These are phyloP conservation scores for Hypomyces perniciosus DNA, from an alignment of 2,329 filamentous ascomycete genomes.

Conservation along the genomic window DNA sequence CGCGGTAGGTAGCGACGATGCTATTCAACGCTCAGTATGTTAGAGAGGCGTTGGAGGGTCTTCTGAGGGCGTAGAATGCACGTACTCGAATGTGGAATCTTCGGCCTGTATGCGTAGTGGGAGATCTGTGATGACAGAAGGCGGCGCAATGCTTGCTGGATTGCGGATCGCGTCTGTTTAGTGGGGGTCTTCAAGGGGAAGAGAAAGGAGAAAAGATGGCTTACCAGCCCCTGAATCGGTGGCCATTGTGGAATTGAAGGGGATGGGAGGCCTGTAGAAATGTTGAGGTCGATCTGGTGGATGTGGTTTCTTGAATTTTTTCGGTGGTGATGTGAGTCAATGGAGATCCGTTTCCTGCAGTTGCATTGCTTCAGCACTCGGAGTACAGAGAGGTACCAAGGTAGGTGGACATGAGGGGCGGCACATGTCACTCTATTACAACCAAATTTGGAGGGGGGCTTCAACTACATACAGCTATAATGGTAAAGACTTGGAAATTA, in stretches of 20 bases:
- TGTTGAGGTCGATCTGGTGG: not conserved
- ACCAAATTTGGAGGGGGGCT: not conserved
- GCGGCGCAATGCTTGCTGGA: not conserved
- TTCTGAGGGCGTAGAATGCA: not conserved
- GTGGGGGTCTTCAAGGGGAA: too few relatives aligned
- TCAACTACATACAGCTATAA: too few relatives aligned
- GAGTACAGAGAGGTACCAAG: not conserved
- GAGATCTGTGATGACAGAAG: slow-evolving; percentile 6
- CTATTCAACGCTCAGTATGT: slow-evolving; percentile 24
- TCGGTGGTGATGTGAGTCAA: slow-evolving; percentile 1
- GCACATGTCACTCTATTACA: not conserved
- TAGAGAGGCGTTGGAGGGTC: not conserved
- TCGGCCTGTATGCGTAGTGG: slow-evolving; percentile 21
- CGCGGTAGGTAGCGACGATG: slow-evolving; percentile 51
- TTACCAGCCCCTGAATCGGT: slow-evolving; percentile 5
- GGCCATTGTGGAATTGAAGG: too few relatives aligned
- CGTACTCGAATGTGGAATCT: slow-evolving; percentile 30
- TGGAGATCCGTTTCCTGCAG: not conserved
- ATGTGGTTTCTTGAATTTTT: not conserved
- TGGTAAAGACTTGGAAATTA: too few relatives aligned
- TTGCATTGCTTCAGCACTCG: too few relatives aligned
- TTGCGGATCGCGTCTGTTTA: too few relatives aligned
- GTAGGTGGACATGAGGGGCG: too few relatives aligned
- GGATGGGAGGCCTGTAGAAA: too few relatives aligned
- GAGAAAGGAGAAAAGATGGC: not conserved